These are phyloP conservation scores for Phytophthora foliorum DNA, from an alignment of 352 stramenopile genomes.

Conservation along the genomic window DNA sequence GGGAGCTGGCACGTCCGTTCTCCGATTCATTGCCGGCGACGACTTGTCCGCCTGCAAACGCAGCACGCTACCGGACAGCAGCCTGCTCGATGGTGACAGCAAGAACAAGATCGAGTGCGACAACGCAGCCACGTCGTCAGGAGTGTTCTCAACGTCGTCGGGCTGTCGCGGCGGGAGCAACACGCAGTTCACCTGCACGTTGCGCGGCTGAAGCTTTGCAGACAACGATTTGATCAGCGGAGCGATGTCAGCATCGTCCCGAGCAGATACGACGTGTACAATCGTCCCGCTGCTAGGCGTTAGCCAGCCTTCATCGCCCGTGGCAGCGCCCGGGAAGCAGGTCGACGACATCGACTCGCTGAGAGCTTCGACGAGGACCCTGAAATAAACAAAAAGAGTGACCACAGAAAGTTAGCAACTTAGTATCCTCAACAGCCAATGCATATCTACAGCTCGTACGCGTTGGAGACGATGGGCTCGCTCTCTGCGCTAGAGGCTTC, in stretches of 20 bases:
- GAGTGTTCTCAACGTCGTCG: background rate
- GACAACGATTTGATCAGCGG: conserved; percentile 53
- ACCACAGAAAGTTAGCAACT: conserved; percentile 12
- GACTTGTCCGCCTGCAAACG: conserved; percentile 46
- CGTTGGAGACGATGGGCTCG: conserved; percentile 21
- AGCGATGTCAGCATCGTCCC: conserved; percentile 40
- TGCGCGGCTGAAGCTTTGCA: conserved; percentile 45
- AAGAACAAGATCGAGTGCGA: conserved; percentile 73
- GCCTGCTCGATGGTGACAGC: conserved; percentile 55
- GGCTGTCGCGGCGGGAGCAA: conserved; percentile 35
- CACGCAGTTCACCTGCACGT: conserved; percentile 70
- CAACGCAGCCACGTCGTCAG: conserved; percentile 39
- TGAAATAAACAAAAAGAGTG: conserved; percentile 13
- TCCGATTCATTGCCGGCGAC: conserved; percentile 10
- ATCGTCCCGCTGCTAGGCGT: conserved; percentile 33
- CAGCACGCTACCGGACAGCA: conserved; percentile 68
- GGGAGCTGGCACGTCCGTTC: conserved; percentile 15
- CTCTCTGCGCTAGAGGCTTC: conserved; percentile 12
- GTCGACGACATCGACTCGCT: conserved; percentile 36
- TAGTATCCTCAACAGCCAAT: background rate
- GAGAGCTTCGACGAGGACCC: conserved; percentile 33
- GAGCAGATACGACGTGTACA: conserved; percentile 28
- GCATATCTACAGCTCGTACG: conserved; percentile 21
- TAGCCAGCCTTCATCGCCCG: conserved; percentile 25
- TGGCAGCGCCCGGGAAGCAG: conserved; percentile 33